phyloP scores from a whole-genome alignment of 768 basidiomycete genomes.

The Boletus subparvulus region DNA sequence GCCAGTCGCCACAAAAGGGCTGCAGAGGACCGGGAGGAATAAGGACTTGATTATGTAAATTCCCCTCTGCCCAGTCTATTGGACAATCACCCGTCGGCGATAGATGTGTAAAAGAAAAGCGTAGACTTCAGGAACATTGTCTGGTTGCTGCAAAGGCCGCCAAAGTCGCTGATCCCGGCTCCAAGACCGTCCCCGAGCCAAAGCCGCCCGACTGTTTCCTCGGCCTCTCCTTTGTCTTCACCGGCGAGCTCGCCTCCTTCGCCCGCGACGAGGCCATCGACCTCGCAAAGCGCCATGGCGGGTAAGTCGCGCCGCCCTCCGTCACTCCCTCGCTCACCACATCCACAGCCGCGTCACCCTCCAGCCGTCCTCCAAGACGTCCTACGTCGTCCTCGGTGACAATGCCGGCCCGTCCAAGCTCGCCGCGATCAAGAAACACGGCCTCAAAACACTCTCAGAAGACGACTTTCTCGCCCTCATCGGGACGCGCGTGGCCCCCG shows the following conservation, averaged over 20 bases:
- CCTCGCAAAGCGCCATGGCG: slow-evolving; percentile 90
- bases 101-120: too few species aligned
- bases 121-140: too few species aligned
- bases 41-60: too few species aligned
- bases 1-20: too few species aligned
- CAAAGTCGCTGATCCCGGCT: slow-evolving; percentile 60
- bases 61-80: too few species aligned
- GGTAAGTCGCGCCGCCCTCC: slow-evolving; percentile 48
- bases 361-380: slow-evolving; percentile 87
- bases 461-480: slow-evolving; percentile 87
- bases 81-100: too few species aligned
- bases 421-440: slow-evolving; percentile 80
- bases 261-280: slow-evolving; percentile 86
- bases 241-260: slow-evolving; percentile 86
- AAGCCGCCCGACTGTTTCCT: slow-evolving; percentile 80
- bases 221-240: slow-evolving; percentile 92
- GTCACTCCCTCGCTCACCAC: not conserved
- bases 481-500: slow-evolving; percentile 58
- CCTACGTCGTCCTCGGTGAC: slow-evolving; percentile 84
- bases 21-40: too few species aligned
- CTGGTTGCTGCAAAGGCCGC: slow-evolving; percentile 55
- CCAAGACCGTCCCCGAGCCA: slow-evolving; percentile 62
- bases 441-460: slow-evolving; percentile 73
- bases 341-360: slow-evolving; percentile 73
- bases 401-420: slow-evolving; percentile 89